phyloP scores from a whole-genome alignment of 2,329 filamentous ascomycete species.

The Pseudopithomyces maydicus region DNA sequence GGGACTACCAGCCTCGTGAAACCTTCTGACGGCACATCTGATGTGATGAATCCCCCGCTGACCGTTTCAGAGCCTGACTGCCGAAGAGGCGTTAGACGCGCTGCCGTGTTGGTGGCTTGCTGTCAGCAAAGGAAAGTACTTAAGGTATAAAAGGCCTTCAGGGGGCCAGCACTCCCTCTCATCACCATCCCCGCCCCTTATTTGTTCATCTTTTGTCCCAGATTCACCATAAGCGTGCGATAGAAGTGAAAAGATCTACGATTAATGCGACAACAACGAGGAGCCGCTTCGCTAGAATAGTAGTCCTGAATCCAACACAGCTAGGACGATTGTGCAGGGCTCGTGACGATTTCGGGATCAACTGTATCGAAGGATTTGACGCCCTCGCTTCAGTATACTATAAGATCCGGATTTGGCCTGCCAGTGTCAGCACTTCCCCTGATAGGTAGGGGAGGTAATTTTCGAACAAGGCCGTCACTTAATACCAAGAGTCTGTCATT shows the following conservation, averaged over 20 bases:
- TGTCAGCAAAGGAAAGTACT: neutral
- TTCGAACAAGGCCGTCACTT: neutral
- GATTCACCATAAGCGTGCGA: neutral
- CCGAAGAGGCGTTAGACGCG: neutral
- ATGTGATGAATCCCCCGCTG: slow-evolving; percentile 5
- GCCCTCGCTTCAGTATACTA: neutral
- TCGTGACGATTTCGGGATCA: neutral
- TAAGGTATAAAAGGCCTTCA: neutral
- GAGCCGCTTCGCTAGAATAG: neutral
- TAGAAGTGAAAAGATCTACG: neutral
- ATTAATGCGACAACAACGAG: neutral
- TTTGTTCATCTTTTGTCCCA: neutral
- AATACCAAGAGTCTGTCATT: neutral
- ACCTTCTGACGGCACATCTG: neutral
- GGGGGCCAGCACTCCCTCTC: neutral
- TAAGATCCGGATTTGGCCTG: neutral
- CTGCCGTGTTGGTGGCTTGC: neutral
- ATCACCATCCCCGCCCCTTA: neutral
- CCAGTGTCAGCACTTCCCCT: neutral
- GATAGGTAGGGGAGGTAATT: neutral
- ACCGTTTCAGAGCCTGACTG: slow-evolving; percentile 5
- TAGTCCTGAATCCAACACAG: neutral
- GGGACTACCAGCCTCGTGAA: neutral
- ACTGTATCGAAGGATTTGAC: neutral
- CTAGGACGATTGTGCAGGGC: neutral